Conservation (phyloP, 805 yeast species). For the Metschnikowia borealis region DNA sequence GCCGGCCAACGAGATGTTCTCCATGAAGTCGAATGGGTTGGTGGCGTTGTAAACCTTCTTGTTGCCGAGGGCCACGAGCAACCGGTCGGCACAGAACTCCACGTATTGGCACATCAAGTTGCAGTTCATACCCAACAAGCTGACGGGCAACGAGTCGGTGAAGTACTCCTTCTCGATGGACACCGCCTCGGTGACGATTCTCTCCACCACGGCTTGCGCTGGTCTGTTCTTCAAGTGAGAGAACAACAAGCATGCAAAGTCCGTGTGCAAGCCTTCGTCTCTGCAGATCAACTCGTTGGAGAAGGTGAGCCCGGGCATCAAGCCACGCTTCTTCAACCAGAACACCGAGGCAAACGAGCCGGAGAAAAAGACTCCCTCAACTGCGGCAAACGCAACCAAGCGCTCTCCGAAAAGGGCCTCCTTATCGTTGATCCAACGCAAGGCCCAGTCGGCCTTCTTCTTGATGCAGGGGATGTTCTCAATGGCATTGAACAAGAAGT, state of each 20-base stretch:
- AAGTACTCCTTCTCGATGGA: slow-evolving; percentile 70
- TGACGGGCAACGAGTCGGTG: slow-evolving; percentile 84
- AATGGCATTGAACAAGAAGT: slow-evolving; percentile 88
- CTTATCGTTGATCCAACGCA: slow-evolving; percentile 90
- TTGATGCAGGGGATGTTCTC: slow-evolving; percentile 94
- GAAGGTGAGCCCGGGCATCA: slow-evolving; percentile 98
- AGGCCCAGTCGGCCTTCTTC: slow-evolving; percentile 98
- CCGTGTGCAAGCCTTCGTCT: slow-evolving; percentile 98
- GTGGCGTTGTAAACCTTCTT: slow-evolving; percentile 79
- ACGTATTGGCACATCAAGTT: slow-evolving; percentile 96
- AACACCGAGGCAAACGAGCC: slow-evolving; percentile 98
- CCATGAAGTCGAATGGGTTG: slow-evolving; percentile 98
- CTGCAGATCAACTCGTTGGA: slow-evolving; percentile 96
- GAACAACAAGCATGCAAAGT: slow-evolving; percentile 93
- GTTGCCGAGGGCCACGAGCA: slow-evolving; percentile 87
- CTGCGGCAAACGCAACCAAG: slow-evolving; percentile 96
- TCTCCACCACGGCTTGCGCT: slow-evolving; percentile 68
- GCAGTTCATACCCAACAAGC: slow-evolving; percentile 91
- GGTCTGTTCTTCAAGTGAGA: slow-evolving; percentile 93
- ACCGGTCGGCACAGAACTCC: slow-evolving; percentile 95
- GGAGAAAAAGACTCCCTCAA: slow-evolving; percentile 97
- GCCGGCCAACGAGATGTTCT: slow-evolving; percentile 96
- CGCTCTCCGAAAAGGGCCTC: slow-evolving; percentile 92
- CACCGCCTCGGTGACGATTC: slow-evolving; percentile 92
- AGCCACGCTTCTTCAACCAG: slow-evolving; percentile 98